phyloP scores from a whole-genome alignment of 176 grass and related monocot genomes.

The Hyparrhenia diplandra region DNA sequence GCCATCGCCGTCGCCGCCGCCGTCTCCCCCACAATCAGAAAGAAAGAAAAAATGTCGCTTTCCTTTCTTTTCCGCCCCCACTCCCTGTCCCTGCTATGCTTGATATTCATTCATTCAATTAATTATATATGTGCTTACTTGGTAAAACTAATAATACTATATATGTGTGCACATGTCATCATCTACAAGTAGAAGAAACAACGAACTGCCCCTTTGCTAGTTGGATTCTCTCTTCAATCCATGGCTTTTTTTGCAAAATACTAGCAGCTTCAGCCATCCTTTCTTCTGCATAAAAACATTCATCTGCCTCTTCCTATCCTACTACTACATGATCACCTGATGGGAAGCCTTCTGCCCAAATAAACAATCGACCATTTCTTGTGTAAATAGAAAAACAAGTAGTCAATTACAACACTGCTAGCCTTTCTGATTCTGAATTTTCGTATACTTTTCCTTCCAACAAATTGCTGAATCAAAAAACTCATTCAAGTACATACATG shows the following conservation, averaged over 20 bases:
- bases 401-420: background rate
- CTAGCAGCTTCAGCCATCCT: background rate
- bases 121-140: background rate
- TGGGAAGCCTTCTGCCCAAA: background rate
- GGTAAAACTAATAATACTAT: background rate
- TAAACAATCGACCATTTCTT: background rate
- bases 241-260: background rate
- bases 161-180: background rate
- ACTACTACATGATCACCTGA: background rate
- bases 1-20: background rate
- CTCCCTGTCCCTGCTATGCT: background rate
- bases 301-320: background rate
- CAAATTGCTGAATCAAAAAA: background rate
- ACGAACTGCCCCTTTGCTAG: background rate
- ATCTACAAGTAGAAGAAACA: background rate
- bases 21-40: background rate
- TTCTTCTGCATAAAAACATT: background rate
- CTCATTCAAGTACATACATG: background rate
- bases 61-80: background rate
- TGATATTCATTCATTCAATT: constrained; percentile 1
- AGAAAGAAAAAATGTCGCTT: constrained; percentile 6
- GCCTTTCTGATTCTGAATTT: background rate
- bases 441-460: background rate
- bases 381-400: background rate
- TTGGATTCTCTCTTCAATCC: background rate